A percentile compares a stretch with the other conserved stretches of the same genome.
Evolutionary conservation across 148 eudicot species (phyloP).

Genomic region (Arctostaphylos glauca): DNA sequence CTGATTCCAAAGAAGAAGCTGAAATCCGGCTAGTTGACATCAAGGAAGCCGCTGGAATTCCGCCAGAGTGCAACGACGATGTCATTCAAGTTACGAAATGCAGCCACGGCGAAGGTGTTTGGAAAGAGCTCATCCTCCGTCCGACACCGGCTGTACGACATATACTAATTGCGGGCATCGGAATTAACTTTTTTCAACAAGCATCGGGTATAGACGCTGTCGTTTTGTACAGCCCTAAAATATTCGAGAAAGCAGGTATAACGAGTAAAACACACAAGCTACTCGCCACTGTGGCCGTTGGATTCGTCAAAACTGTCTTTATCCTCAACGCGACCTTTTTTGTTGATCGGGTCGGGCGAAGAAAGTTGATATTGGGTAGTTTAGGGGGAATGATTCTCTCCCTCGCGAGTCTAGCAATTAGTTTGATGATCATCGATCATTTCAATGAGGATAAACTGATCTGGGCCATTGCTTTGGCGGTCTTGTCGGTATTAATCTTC

Average conservation of each 20-base stretch:
- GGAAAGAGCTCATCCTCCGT: slow-evolving; percentile 14
- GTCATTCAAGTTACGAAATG: background rate
- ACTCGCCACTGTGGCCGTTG: slow-evolving; percentile 20
- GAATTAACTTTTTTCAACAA: slow-evolving; percentile 19
- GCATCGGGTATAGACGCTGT: slow-evolving; percentile 16
- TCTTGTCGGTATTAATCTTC: background rate
- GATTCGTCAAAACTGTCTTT: background rate
- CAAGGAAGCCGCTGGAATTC: slow-evolving; percentile 16
- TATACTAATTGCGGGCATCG: slow-evolving; percentile 4
- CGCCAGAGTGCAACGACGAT: slow-evolving; percentile 12
- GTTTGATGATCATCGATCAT: background rate
- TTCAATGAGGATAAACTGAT: background rate
- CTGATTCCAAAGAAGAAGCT: slow-evolving; percentile 13
- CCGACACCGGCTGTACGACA: slow-evolving; percentile 11
- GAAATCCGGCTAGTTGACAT: background rate
- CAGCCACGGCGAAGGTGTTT: slow-evolving; percentile 12
- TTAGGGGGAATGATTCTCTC: slow-evolving; percentile 13
- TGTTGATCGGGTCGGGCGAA: slow-evolving; percentile 13
- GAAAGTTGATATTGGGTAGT: background rate
- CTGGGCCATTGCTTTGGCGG: slow-evolving; percentile 9
- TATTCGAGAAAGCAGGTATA: background rate
- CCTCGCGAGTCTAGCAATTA: background rate
- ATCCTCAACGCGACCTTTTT: slow-evolving; percentile 10
- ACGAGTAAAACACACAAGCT: background rate
- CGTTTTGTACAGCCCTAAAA: slow-evolving; percentile 20